Base-by-base conservation (phyloP, 1,284 basidiomycete species). In the Microbotryum lychnidis-dioicae region DNA sequence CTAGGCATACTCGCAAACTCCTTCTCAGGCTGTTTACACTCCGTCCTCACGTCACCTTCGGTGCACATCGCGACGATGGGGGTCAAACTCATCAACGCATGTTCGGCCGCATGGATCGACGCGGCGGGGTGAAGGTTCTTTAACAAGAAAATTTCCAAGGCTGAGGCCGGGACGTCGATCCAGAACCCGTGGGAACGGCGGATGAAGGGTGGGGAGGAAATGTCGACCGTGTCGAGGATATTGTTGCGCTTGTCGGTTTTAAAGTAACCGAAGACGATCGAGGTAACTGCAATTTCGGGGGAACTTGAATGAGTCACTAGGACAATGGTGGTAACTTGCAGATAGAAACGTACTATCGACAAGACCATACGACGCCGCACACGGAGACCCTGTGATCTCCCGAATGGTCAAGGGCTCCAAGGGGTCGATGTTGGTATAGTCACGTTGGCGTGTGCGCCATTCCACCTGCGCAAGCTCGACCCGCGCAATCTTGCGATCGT, bases 101-200 rank as follows among this genome's bases (percentile, higher is more conserved):
- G 91, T 65, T 86, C 81, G 2, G 90, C 88, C 2, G 87, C 83
- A 71, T 93, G 91, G 56, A 93, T 90, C 0, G 86, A 87, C 61
- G 84, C 88, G 0, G 87, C 83, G 0, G 82, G 80, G 61, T 82
- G 83, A 60, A 90, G 81, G 7, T 77, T 77, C 65, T 85, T 83
- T 23, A 74, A 71, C 6, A 77, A 77, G 72, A 94, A 66, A 46
- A 73, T 73, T 20, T 80, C 54, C 83, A 76, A 44, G 75, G 76
- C 56, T 85, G 75, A 52, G 79, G 77, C 14, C 0, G 90, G 87
- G 2, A 93, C 79, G 71, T 94, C 89, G 29, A 94, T 78, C 91
- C 91, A 94, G 66, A 90, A 79, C 2, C 91, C 91, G 2, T 81
- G 84, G 0, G 87, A 84, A 59, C 85, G 81, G 21, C 84, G 83